phyloP scores from a whole-genome alignment of 2,329 filamentous ascomycete species.

The Blastomyces parvus region DNA sequence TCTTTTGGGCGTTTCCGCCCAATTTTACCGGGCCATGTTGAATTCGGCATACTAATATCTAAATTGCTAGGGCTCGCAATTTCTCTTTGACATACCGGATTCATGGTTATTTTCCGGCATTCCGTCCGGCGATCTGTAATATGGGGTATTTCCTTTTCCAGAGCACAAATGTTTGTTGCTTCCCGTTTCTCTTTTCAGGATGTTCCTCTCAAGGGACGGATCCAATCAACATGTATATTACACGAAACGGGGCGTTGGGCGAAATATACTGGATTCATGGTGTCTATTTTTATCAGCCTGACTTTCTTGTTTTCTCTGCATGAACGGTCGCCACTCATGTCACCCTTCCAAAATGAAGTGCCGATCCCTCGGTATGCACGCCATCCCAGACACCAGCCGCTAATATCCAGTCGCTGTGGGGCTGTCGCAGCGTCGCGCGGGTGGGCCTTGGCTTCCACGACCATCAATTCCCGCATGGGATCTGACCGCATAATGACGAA shows the following conservation, averaged over 20 bases:
- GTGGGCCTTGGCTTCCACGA: background rate
- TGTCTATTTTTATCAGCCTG: background rate
- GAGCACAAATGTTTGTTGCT: background rate
- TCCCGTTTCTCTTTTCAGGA: background rate
- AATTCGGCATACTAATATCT: background rate
- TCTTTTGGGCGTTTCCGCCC: background rate
- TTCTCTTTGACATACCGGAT: slow-evolving; percentile 2
- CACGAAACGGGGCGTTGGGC: background rate
- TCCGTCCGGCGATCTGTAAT: background rate
- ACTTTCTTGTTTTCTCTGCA: background rate
- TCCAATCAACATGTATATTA: background rate
- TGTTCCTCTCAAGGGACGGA: background rate
- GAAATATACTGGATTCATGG: background rate
- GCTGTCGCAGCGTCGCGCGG: background rate
- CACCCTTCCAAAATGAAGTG: background rate
- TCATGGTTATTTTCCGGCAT: slow-evolving; percentile 4
- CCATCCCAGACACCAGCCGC: background rate
- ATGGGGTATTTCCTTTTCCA: background rate
- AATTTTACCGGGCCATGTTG: background rate
- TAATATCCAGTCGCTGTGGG: background rate
- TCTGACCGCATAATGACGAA: background rate
- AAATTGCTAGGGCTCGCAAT: background rate
- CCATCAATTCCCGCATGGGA: background rate
- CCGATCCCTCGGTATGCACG: background rate
- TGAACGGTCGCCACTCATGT: background rate